Evolutionary conservation across 306 rosid genomes (phyloP), one percentile per base, ranked within the genome.

Genomic region (Casuarina equisetifolia): DNA sequence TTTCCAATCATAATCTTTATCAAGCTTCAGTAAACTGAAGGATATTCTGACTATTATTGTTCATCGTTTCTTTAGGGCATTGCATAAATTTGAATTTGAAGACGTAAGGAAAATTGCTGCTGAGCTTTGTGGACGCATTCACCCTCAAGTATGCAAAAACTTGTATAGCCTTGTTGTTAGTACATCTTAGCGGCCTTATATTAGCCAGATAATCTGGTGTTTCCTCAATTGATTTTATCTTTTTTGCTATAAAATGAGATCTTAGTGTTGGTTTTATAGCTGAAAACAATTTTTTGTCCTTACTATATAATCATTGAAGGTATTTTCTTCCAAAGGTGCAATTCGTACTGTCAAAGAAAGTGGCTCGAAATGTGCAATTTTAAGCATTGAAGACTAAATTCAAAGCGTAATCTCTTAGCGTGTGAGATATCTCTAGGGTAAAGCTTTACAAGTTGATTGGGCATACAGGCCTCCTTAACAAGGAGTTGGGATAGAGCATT

Each of bases 111-210:
- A 89, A 79, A 91, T 90, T 69, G 91, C 98, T 77, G 97, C 98
- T 83, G 97, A 94, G 91, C 85, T 94, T 11, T 89, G 95, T 84
- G 97, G 97, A 53, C 94, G 97, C 84, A 83, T 94, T 85, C 97
- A 94, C 83, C 97, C 97, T 59, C 88, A 89, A 80, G 97, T 94
- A 89, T 76, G 72, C 67, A 48, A 42, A 20, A 45, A 52, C 63
- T 44, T 45, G 62, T 15, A 32, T 25, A 5, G 12, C 46, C 53
- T 72, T 55, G 25, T 42, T 55, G 42, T 48, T 72, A 54, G 7
- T 78, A 19, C 79, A 43, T 63, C 4, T 69, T 25, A 8, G 4
- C n/a, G 39, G 40, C n/a, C 76, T 6, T 16, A 20, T 82, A 75
- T 20, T 5, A 35, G 72, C 57, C 72, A 57, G 81, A 69, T 52